Evolutionary conservation across 148 eudicot species (phyloP).

Genomic region (Polygonum aviculare): DNA sequence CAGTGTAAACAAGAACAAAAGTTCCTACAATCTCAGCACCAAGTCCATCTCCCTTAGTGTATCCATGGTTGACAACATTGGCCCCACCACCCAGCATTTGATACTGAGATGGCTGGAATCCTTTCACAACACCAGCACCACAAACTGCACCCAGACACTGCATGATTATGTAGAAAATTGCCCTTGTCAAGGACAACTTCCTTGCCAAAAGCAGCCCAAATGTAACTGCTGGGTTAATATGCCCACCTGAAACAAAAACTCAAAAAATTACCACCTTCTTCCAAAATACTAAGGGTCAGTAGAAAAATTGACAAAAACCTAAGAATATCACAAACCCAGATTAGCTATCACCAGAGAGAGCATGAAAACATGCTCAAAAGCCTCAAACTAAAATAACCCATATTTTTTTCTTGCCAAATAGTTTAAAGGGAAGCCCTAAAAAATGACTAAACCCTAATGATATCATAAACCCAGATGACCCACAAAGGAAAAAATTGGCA

Average conservation of each 20-base stretch:
- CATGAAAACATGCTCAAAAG: neutral
- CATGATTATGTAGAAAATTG: constrained; percentile 39
- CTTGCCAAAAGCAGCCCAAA: constrained; percentile 45
- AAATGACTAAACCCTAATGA: too few species aligned
- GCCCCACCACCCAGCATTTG: constrained; percentile 37
- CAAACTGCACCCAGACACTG: constrained; percentile 42
- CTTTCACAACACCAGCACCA: constrained; percentile 43
- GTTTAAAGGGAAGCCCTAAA: too few species aligned
- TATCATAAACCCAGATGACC: too few species aligned
- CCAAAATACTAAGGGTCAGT: neutral
- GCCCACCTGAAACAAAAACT: constrained; percentile 20
- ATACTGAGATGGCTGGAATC: constrained; percentile 27
- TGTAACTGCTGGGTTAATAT: constrained; percentile 40
- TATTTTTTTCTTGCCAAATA: too few species aligned
- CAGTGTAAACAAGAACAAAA: constrained; percentile 36
- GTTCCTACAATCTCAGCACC: constrained; percentile 44
- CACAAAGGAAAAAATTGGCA: too few species aligned
- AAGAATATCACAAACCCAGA: neutral
- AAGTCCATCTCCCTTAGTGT: constrained; percentile 43
- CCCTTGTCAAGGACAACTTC: constrained; percentile 41
- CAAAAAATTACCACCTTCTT: neutral
- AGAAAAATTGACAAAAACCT: neutral
- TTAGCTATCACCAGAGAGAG: neutral
- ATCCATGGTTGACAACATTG: constrained; percentile 36
- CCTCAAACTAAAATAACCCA: neutral